phyloP scores from a whole-genome alignment of 2,329 filamentous ascomycete genomes.

The Aureobasidium sp. region DNA sequence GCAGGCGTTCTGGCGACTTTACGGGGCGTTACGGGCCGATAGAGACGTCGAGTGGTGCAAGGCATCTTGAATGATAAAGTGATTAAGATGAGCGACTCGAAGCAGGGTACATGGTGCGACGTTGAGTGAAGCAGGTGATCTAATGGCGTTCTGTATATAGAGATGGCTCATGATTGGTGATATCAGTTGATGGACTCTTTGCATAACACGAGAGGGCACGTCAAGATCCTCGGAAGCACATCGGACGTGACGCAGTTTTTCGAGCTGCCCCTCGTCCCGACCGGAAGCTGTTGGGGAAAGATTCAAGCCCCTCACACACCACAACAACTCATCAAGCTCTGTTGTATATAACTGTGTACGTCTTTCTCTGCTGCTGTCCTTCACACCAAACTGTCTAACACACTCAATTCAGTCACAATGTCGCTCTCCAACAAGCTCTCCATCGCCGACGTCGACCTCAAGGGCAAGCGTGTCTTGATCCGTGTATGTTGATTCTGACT shows the following conservation, averaged over 20 bases:
- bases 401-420: conserved; percentile 49
- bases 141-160: background rate
- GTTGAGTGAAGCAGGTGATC: conserved; percentile 1
- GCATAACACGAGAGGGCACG: background rate
- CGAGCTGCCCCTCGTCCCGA: conserved; percentile 5
- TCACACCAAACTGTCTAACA: background rate
- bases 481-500: conserved; percentile 55
- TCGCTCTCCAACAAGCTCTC: conserved; percentile 98
- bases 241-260: conserved; percentile 8
- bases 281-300: conserved; percentile 11
- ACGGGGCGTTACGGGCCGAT: conserved; percentile 5
- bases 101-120: background rate
- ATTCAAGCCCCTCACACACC: conserved; percentile 10
- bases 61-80: background rate
- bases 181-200: background rate
- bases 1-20: conserved; percentile 1
- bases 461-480: conserved; percentile 97
- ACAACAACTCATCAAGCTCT: background rate
- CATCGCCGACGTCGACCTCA: conserved; percentile 92
- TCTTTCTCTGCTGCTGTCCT: background rate
- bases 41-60: background rate
- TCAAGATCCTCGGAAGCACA: background rate
- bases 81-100: background rate
- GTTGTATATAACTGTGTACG: conserved; percentile 4
- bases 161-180: background rate